These are phyloP conservation scores for Gremmenia infestans DNA, from an alignment of 2,329 filamentous ascomycete genomes.

Conservation along the genomic window DNA sequence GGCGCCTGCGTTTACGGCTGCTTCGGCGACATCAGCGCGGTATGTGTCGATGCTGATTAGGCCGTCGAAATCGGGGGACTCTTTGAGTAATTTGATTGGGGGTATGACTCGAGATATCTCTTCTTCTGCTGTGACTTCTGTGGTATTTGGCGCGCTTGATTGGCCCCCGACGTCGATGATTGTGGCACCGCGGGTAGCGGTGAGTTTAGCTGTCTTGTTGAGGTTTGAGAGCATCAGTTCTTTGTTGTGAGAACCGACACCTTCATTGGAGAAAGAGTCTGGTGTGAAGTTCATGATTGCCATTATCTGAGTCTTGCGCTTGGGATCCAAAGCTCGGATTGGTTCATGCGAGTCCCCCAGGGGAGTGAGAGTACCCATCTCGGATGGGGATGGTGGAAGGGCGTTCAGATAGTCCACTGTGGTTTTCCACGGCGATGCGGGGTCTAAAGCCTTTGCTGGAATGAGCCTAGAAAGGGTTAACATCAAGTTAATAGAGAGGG, in stretches of 20 bases:
- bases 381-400: conserved; percentile 43
- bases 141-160: conserved; percentile 76
- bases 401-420: conserved; percentile 57
- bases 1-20: conserved; percentile 71
- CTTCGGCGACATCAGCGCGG: conserved; percentile 73
- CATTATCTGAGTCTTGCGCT: conserved; percentile 71
- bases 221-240: background rate
- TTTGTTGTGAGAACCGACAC: conserved; percentile 46
- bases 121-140: conserved; percentile 63
- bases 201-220: background rate
- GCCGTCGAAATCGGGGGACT: conserved; percentile 54
- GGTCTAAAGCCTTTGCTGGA: conserved; percentile 48
- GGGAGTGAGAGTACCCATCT: conserved; percentile 56
- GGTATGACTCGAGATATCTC: conserved; percentile 77
- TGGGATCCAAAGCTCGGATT: conserved; percentile 53
- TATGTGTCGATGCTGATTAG: conserved; percentile 91
- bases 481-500: background rate
- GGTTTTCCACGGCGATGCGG: conserved; percentile 53
- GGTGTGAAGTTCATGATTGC: conserved; percentile 91
- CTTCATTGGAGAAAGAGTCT: conserved; percentile 95
- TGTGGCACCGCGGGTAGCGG: conserved; percentile 54
- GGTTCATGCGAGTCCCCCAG: conserved; percentile 44
- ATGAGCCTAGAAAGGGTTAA: conserved; percentile 42
- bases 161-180: conserved; percentile 93
- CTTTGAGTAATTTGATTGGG: conserved; percentile 68